Evolutionary conservation across 306 rosid species (phyloP), one percentile per base, ranked within the genome.

Genomic region (Rubus parviflorus): DNA sequence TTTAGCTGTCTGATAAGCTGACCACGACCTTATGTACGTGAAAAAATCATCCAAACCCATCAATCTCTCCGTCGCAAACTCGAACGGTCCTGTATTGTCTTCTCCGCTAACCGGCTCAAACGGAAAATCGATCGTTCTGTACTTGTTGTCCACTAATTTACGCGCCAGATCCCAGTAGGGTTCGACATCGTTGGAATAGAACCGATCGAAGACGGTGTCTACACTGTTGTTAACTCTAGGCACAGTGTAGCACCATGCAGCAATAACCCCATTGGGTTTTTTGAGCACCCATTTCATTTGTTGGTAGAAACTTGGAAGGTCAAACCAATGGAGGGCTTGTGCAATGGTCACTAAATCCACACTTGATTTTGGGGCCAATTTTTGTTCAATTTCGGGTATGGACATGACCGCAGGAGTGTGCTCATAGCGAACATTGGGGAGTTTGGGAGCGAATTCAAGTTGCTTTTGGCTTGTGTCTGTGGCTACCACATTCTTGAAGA

Each of bases 251-350:
- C 92, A 89, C 96, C 93, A 89, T 1, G 89, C 93, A 8, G 95
- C 98, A 14, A 94, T 78, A 42, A 92, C 79, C 2, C 97, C 98
- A 5, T 88, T 47, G 15, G 96, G 97, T 43, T 90, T 92, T 74
- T 90, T 92, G 22, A 92, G 91, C 1, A 84, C 86, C 81, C 83
- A 77, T 9, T 83, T 84, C 25, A 89, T 84, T 68, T 87, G 93
- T 65, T 73, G 8, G 73, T 92, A 92, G 86, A 94, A 94, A 40
- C 66, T 81, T 40, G 87, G 82, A 35, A 73, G 87, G 72, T 90
- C 86, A 23, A 94, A 81, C 97, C 98, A 94, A 23, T 94, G 98
- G 19, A 92, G 84, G 51, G 90, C 89, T 72, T 87, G 94, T 7
- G 97, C 96, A 19, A 92, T n/a, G 19, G 89, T 89, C 38, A 92